Percentiles rank a stretch among this genome's conserved stretches.
These are phyloP conservation scores for Melanopsichium pennsylvanicum DNA, from an alignment of 1,284 basidiomycete species.

Conservation along the genomic window DNA sequence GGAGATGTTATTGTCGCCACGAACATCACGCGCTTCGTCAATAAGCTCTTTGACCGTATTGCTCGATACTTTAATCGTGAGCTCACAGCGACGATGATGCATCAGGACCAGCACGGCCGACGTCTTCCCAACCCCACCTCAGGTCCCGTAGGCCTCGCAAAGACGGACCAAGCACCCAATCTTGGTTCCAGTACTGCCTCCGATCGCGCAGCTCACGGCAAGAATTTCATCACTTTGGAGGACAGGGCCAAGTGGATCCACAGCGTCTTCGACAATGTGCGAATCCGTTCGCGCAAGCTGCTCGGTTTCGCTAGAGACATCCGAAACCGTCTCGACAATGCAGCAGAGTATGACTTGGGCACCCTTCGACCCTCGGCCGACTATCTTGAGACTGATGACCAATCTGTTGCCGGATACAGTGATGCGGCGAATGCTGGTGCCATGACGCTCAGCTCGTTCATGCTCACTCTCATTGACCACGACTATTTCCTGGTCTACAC, in stretches of 20 bases:
- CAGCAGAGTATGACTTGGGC: constrained; percentile 89
- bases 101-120: constrained; percentile 29
- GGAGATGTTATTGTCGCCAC: constrained; percentile 87
- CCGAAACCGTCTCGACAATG: constrained; percentile 86
- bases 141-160: constrained; percentile 36
- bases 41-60: constrained; percentile 72
- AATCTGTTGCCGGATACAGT: constrained; percentile 17
- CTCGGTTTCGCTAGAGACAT: constrained; percentile 76
- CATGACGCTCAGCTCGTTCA: constrained; percentile 77
- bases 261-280: constrained; percentile 91
- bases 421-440: constrained; percentile 6
- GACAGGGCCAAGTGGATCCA: constrained; percentile 88
- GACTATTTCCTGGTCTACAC: constrained; percentile 97
- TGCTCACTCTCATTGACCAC: constrained; percentile 80
- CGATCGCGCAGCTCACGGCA: constrained; percentile 44
- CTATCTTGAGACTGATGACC: constrained; percentile 31
- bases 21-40: constrained; percentile 62
- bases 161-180: constrained; percentile 14
- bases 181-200: constrained; percentile 11
- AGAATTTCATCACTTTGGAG: constrained; percentile 75
- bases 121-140: constrained; percentile 24
- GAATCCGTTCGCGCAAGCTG: constrained; percentile 89
- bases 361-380: constrained; percentile 65
- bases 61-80: constrained; percentile 94
- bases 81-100: constrained; percentile 76